These are phyloP conservation scores for Colletotrichum australisinense DNA, from an alignment of 2,329 filamentous ascomycete species.

Conservation along the genomic window DNA sequence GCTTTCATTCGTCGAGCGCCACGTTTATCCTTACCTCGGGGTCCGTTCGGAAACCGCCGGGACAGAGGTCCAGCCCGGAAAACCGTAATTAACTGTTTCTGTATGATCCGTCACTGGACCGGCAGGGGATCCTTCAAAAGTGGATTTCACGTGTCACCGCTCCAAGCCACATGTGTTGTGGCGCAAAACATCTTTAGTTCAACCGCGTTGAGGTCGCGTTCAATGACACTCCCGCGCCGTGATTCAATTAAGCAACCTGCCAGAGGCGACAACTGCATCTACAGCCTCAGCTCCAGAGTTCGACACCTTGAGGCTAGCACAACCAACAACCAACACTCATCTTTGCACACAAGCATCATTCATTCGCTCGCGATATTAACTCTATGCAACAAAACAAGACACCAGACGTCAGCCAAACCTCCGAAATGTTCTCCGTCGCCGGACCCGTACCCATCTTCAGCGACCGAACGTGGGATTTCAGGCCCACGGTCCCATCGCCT, in stretches of 20 bases:
- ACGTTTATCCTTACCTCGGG: conserved; percentile 23
- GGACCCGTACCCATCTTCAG: conserved; percentile 55
- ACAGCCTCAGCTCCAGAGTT: not conserved
- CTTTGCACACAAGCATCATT: not conserved
- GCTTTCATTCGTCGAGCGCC: conserved; percentile 17
- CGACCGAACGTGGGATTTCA: conserved; percentile 54
- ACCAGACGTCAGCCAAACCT: conserved; percentile 24
- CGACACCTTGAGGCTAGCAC: not conserved
- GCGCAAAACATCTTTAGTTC: not conserved
- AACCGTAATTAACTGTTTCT: not conserved
- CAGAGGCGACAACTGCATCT: not conserved
- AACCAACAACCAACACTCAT: conserved; percentile 7
- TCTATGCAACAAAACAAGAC: conserved; percentile 50
- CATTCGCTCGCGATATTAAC: not conserved
- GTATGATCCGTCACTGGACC: not conserved
- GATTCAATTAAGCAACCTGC: conserved; percentile 15
- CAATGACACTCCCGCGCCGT: not conserved
- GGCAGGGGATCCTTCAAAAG: not conserved
- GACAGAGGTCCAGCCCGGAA: not conserved
- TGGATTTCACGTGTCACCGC: conserved; percentile 15
- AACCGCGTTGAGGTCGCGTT: conserved; percentile 30
- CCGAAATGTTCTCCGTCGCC: conserved; percentile 55
- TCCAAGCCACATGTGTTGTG: conserved; percentile 16
- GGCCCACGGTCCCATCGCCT: conserved; percentile 64
- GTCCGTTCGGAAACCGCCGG: conserved; percentile 33